phyloP scores from a whole-genome alignment of 148 eudicot genomes.

The Fagopyrum homotropicum region DNA sequence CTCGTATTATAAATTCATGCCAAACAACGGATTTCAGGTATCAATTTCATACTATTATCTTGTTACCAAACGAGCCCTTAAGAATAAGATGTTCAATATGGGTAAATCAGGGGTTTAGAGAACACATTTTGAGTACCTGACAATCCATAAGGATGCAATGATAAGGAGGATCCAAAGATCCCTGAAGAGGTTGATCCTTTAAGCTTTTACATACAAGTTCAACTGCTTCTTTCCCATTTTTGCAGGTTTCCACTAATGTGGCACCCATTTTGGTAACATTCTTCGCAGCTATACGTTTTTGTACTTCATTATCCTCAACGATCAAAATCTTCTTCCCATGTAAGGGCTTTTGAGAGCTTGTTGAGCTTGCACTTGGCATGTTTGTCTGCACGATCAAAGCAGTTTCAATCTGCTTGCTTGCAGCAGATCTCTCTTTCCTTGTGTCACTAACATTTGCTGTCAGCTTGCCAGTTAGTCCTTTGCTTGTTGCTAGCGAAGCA shows the following conservation, averaged over 20 bases:
- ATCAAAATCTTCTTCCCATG: conserved; percentile 46
- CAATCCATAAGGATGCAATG: conserved; percentile 80
- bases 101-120: not conserved
- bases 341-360: conserved; percentile 15
- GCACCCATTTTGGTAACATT: conserved; percentile 35
- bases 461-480: not conserved
- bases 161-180: conserved; percentile 30
- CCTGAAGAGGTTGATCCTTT: conserved; percentile 17
- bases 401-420: not conserved
- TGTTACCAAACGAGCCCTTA: not conserved
- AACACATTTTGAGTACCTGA: conserved; percentile 28
- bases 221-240: conserved; percentile 46
- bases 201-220: conserved; percentile 27
- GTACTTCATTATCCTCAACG: conserved; percentile 38
- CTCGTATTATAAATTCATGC: too few relatives aligned
- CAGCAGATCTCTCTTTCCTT: not conserved
- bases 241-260: conserved; percentile 19
- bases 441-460: not conserved
- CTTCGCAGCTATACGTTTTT: conserved; percentile 19
- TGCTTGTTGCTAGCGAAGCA: not conserved
- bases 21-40: too few relatives aligned
- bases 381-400: not conserved
- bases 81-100: not conserved
- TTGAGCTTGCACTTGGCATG: not conserved
- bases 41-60: too few relatives aligned